Evolutionary conservation across 331 rosid species (phyloP), one percentile per base, ranked within the genome.

Genomic region (Spiraea crenata): DNA sequence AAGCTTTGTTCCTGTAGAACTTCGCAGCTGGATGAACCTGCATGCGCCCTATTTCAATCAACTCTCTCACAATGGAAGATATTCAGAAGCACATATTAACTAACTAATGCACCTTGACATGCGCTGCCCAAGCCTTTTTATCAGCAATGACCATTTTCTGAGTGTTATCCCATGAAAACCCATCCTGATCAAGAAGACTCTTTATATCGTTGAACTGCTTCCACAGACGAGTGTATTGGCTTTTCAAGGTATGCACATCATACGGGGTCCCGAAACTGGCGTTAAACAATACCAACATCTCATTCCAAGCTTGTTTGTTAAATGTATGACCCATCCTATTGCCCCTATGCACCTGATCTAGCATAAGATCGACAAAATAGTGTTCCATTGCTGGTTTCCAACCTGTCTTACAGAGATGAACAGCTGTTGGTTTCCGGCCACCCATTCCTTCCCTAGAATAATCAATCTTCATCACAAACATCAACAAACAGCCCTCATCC

Each of bases 241-340:
- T 71, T 61, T 86, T 83, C 67, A 86, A 83, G 60, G 65, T 70
- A 65, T 83, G 79, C 37, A 83, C 74, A 67, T 83, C 83, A 56
- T 74, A 79, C 13, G 74, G 76, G 69, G 71, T 67, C 52, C 88
- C 81, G 65, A 86, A 81, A 9, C 74, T 74, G 51, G 80, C 74
- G 51, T 69, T 83, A 62, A 86, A 81, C 88, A 81, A 73, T 56
- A 67, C 41, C 81, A 81, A 52, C 75, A 86, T 81, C 60, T 86
- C 83, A 69, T 75, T 86, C 91, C 91, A 86, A 69, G 86, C 85
- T 74, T 86, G 84, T 52, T 81, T 83, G 67, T 79, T 86, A 81
- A 83, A 86, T 35, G 84, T 86, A 48, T 77, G 78, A 56, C 91
- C 86, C 83, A 83, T 76, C 66, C 88, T 86, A 37, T 83, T 86